These are phyloP conservation scores for Acanthamoeba triangularis DNA, from an alignment of 208 protist species.

Conservation along the genomic window DNA sequence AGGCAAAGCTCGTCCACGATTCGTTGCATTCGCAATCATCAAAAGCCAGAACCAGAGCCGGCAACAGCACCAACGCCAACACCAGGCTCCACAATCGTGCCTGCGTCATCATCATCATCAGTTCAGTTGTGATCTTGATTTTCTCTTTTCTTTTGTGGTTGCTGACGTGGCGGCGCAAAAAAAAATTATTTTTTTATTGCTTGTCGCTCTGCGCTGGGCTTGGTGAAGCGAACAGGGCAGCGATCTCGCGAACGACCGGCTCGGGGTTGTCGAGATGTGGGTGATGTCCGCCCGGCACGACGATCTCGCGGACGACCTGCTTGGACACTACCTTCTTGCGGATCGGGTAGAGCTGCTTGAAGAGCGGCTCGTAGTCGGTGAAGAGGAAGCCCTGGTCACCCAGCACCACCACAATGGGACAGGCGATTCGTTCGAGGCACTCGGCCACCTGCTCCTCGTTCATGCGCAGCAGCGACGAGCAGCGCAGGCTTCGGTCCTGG, in stretches of 20 bases:
- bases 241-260: background rate
- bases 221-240: background rate
- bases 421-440: background rate
- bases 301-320: background rate
- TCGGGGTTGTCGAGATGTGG: conserved; percentile 57
- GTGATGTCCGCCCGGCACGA: conserved; percentile 9
- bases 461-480: background rate
- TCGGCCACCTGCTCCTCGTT: background rate
- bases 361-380: conserved; percentile 12
- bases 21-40: background rate
- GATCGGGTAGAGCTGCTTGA: conserved; percentile 48
- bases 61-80: background rate
- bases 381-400: conserved; percentile 46
- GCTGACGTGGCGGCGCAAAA: background rate
- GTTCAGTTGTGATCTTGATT: background rate
- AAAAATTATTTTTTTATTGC: background rate
- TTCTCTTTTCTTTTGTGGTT: background rate
- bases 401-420: conserved; percentile 7
- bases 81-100: background rate
- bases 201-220: background rate
- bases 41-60: background rate
- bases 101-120: background rate
- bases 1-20: conserved; percentile 15
- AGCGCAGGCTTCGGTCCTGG: conserved; percentile 1
- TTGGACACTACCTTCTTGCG: background rate